Base-by-base conservation (phyloP, 2,329 filamentous ascomycete genomes). In the Xylaria sp. region DNA sequence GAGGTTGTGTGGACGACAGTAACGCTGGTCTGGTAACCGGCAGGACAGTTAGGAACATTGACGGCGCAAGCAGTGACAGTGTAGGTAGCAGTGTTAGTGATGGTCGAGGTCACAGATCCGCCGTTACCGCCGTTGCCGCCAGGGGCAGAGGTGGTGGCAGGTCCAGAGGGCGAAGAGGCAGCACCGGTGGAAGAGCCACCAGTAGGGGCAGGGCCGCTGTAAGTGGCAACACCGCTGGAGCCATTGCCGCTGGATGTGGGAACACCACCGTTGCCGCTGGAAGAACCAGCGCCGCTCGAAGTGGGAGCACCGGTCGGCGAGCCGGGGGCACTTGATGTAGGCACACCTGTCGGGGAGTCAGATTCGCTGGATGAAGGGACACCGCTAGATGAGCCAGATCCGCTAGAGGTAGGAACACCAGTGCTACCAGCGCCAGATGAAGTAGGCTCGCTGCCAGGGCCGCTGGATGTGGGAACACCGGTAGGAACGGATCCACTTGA, bases 11-110 rank as follows among this genome's bases (percentile, higher is more conserved):
- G 72, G 58, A 77, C 74, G 41, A 81, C 65, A 34, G 76, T 78
- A 28, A 78, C 73, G 41, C 75, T 74, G 36, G 79, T 78, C 62
- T 74, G 74, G 77, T 78, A 79, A 20, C 75, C 73, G 45, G 78
- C 76, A 28, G 80, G 80, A 75, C 81, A 82, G 78, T 82, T 81
- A 67, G 78, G 68, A 20, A 80, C 78, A 3, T 75, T 74, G 45
- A 76, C 77, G 59, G 77, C 79, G 65, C 81, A 82, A 63, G 74
- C 76, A 25, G 80, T 82, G 39, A 81, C 68, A 30, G 75, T 77
- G 73, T 73, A 79, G 12, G 72, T 74, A 63, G 71, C 56, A 4
- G 71, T 72, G 63, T 66, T 67, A 52, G 67, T 71, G 53, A 75
- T 36, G 13, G 73, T 76, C 0, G 75, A 74, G 18, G 67, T 65